Evolutionary conservation across 192 early-diverging fungal species (phyloP).

Genomic region (Backusella psychrophila): DNA sequence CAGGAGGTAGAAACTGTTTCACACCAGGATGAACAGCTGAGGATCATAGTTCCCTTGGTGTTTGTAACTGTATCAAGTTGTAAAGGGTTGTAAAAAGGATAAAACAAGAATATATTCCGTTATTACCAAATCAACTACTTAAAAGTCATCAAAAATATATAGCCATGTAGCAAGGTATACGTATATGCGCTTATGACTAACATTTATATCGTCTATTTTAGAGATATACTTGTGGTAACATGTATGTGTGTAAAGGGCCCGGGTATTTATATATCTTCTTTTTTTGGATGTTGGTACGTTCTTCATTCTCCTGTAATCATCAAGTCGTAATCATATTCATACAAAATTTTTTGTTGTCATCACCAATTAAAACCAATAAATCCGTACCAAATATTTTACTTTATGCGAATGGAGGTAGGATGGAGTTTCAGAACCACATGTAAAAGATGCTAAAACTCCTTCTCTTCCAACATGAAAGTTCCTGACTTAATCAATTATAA

Average conservation of each 20-base stretch:
- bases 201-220: neutral
- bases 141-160: neutral
- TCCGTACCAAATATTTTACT: neutral
- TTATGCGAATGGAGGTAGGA: neutral
- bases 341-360: neutral
- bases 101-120: neutral
- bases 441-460: neutral
- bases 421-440: neutral
- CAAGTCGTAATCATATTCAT: neutral
- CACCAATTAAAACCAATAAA: neutral
- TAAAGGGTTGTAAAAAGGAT: neutral
- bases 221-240: neutral
- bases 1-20: constrained; percentile 3
- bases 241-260: neutral
- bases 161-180: neutral
- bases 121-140: neutral
- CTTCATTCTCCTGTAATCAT: neutral
- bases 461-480: neutral
- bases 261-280: neutral
- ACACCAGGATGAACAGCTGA: constrained; percentile 5
- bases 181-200: neutral
- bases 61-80: neutral
- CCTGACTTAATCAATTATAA: neutral
- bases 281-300: neutral
- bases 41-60: neutral